Evolutionary conservation across 2,329 filamentous ascomycete genomes (phyloP).

Genomic region (Lecanicillium sp.): DNA sequence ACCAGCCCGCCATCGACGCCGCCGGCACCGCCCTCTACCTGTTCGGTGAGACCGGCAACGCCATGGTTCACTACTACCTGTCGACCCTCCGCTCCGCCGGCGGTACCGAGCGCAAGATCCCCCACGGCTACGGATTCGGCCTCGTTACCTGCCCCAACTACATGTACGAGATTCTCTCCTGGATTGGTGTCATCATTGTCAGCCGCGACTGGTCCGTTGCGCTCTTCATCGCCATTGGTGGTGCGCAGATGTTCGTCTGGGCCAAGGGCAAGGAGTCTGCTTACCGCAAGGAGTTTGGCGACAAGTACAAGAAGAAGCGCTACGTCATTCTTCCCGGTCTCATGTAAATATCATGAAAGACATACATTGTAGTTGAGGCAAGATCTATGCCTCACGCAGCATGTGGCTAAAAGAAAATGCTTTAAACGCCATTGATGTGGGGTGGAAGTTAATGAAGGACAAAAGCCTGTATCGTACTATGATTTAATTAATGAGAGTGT

Average conservation of each 20-base stretch:
- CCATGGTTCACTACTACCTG: conserved; percentile 73
- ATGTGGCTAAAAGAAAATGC: no score
- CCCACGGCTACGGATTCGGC: conserved; percentile 74
- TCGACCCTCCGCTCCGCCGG: conserved; percentile 70
- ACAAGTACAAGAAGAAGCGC: conserved; percentile 93
- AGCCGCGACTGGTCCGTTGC: conserved; percentile 73
- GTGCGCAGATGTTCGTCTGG: conserved; percentile 78
- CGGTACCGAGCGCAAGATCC: conserved; percentile 82
- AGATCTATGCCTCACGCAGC: no score
- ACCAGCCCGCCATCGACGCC: conserved; percentile 50
- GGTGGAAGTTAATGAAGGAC: background rate
- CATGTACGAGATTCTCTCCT: conserved; percentile 83
- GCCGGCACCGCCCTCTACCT: conserved; percentile 65
- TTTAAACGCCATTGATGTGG: no score
- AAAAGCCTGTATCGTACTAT: no score
- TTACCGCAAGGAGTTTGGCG: conserved; percentile 84
- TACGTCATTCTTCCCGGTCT: conserved; percentile 76
- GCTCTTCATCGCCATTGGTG: conserved; percentile 69
- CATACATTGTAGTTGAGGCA: background rate
- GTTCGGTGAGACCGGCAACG: conserved; percentile 75
- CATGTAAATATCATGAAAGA: conserved; percentile 46
- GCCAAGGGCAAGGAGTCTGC: conserved; percentile 85
- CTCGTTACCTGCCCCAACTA: conserved; percentile 96
- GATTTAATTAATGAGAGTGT: no score
- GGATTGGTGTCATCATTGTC: conserved; percentile 75